Conservation (phyloP, 2,329 filamentous ascomycete species). For the Neopestalotiopsis clavispora region DNA sequence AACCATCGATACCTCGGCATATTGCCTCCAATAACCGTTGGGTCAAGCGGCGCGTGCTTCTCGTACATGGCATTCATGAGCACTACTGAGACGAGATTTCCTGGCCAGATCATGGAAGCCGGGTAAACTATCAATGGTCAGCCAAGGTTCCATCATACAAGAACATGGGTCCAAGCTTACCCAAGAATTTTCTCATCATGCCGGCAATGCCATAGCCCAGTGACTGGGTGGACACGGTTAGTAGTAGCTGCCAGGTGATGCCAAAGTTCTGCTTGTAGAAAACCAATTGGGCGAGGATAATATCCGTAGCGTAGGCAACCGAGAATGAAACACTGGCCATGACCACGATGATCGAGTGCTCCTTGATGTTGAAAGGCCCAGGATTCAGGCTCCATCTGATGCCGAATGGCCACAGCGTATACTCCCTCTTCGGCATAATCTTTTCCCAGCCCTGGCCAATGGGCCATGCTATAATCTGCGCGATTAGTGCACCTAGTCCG, state of each 20-base stretch:
- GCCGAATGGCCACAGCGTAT: slow-evolving; percentile 55
- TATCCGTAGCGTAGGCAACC: slow-evolving; percentile 75
- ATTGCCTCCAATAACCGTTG: slow-evolving; percentile 62
- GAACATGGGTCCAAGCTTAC: slow-evolving; percentile 38
- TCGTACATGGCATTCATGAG: slow-evolving; percentile 79
- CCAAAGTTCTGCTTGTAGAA: slow-evolving; percentile 77
- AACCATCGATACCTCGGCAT: slow-evolving; percentile 73
- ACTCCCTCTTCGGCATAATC: slow-evolving; percentile 54
- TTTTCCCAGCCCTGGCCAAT: slow-evolving; percentile 66
- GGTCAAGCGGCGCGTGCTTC: slow-evolving; percentile 52
- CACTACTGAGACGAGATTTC: slow-evolving; percentile 67
- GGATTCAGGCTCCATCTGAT: slow-evolving; percentile 65
- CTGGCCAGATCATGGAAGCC: slow-evolving; percentile 78
- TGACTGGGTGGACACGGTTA: slow-evolving; percentile 72
- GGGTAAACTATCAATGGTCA: slow-evolving; percentile 54
- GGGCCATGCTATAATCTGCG: slow-evolving; percentile 68
- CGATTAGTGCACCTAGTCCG: slow-evolving; percentile 63
- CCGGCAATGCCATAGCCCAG: slow-evolving; percentile 73
- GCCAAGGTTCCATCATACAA: background rate
- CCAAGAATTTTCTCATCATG: slow-evolving; percentile 68
- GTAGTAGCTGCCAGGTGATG: slow-evolving; percentile 67
- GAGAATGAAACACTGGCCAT: slow-evolving; percentile 76
- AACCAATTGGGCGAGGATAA: slow-evolving; percentile 71
- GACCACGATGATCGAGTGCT: slow-evolving; percentile 70
- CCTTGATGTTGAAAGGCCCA: slow-evolving; percentile 73